These are phyloP conservation scores for Sarocladium strictum DNA, from an alignment of 2,329 filamentous ascomycete genomes.

Conservation along the genomic window DNA sequence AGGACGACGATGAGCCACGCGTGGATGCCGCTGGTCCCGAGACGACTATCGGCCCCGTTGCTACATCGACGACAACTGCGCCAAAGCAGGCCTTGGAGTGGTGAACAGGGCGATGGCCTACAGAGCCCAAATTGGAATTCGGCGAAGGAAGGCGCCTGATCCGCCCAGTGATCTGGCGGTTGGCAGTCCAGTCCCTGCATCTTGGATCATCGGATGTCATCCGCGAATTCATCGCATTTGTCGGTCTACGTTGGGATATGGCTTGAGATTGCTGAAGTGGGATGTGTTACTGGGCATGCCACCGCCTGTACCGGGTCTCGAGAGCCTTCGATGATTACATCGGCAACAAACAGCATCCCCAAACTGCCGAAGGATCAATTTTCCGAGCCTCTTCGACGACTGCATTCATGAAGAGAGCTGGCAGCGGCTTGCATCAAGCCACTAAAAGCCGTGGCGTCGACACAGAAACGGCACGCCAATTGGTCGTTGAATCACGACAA, in stretches of 20 bases:
- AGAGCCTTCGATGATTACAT: neutral
- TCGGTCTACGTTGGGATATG: no score
- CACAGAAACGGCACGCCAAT: neutral
- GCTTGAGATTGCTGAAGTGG: no score
- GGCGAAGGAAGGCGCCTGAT: neutral
- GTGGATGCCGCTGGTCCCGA: conserved; percentile 22
- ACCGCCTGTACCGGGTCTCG: neutral
- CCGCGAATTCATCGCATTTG: no score
- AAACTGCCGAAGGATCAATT: neutral
- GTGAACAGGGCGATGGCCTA: conserved; percentile 19
- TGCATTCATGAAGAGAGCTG: neutral
- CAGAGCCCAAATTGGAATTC: neutral
- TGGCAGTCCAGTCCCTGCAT: neutral
- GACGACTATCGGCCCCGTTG: conserved; percentile 12
- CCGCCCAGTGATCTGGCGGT: neutral
- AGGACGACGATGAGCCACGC: conserved; percentile 25
- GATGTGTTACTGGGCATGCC: no score
- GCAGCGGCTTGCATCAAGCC: neutral
- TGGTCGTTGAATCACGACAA: no score
- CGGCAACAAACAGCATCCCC: neutral
- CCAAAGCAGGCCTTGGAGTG: conserved; percentile 31
- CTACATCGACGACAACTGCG: conserved; percentile 17
- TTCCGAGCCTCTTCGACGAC: neutral
- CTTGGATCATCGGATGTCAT: neutral
- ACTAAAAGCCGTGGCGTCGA: neutral